A percentile compares a stretch with the other conserved stretches of the same genome.
These are phyloP conservation scores for Berberis vulgaris DNA, from an alignment of 164 flowering plant genomes.

Conservation along the genomic window DNA sequence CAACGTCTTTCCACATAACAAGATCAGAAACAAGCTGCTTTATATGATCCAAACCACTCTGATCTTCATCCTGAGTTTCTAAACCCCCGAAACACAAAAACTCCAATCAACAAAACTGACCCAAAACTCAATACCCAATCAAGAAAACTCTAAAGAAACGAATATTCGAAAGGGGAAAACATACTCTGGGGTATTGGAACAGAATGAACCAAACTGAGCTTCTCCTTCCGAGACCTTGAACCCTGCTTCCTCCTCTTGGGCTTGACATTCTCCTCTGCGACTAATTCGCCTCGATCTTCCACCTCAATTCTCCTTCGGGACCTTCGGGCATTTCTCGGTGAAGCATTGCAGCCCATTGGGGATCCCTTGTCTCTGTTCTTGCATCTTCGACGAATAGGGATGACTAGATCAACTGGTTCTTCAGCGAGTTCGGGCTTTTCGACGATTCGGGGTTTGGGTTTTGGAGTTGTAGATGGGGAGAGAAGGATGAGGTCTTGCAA, in stretches of 20 bases:
- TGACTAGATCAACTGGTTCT: slow-evolving; percentile 25
- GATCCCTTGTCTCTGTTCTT: slow-evolving; percentile 34
- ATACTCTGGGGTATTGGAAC: slow-evolving; percentile 37
- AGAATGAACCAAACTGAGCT: slow-evolving; percentile 25
- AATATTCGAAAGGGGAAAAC: slow-evolving; percentile 3
- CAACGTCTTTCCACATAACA: slow-evolving; percentile 85
- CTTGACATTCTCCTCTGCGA: slow-evolving; percentile 48
- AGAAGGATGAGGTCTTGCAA: slow-evolving; percentile 26
- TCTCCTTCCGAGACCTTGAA: slow-evolving; percentile 48
- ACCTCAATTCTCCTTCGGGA: slow-evolving; percentile 41
- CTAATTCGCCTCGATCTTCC: slow-evolving; percentile 45
- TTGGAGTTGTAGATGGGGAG: slow-evolving; percentile 51
- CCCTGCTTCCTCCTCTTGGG: slow-evolving; percentile 41
- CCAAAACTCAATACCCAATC: neutral
- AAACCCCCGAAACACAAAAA: slow-evolving; percentile 3
- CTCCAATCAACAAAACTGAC: neutral
- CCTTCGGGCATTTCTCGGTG: slow-evolving; percentile 53
- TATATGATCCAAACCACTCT: slow-evolving; percentile 33
- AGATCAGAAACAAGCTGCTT: slow-evolving; percentile 48
- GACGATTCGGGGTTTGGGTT: slow-evolving; percentile 38
- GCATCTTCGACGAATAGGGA: slow-evolving; percentile 33
- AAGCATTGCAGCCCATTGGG: slow-evolving; percentile 33
- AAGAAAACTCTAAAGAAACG: neutral
- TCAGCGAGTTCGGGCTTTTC: slow-evolving; percentile 44
- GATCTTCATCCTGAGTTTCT: slow-evolving; percentile 24